phyloP scores from a whole-genome alignment of 2,329 filamentous ascomycete genomes.

The Magnaporthiopsis incrustans region DNA sequence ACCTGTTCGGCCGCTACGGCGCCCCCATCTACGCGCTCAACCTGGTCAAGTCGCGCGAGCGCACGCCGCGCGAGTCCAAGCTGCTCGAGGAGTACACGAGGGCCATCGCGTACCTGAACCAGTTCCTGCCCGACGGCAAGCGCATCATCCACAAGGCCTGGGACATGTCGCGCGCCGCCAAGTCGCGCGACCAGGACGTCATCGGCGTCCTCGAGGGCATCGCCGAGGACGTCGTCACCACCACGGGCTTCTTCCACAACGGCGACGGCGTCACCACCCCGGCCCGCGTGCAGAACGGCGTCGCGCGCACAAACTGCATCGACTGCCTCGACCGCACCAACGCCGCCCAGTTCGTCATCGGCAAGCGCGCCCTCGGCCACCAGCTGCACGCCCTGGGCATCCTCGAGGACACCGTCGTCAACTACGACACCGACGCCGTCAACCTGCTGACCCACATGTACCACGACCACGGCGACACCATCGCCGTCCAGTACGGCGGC shows the following conservation, averaged over 20 bases:
- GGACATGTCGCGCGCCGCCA: constrained; percentile 96
- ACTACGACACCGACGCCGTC: constrained; percentile 92
- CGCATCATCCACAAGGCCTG: constrained; percentile 92
- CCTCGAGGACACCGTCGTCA: constrained; percentile 64
- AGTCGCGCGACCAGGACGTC: constrained; percentile 85
- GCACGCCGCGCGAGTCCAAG: constrained; percentile 85
- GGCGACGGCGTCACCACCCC: constrained; percentile 59
- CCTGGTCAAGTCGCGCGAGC: constrained; percentile 80
- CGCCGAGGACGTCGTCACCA: constrained; percentile 75
- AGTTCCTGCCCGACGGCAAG: constrained; percentile 75
- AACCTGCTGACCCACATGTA: constrained; percentile 98
- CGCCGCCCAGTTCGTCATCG: constrained; percentile 95
- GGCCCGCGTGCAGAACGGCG: constrained; percentile 75
- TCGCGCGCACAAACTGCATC: constrained; percentile 94
- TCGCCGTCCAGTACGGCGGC: constrained; percentile 94
- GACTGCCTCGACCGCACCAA: constrained; percentile 97
- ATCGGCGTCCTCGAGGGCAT: constrained; percentile 87
- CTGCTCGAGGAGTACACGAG: constrained; percentile 79
- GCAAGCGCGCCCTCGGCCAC: constrained; percentile 84
- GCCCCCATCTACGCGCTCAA: constrained; percentile 88
- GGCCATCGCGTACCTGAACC: constrained; percentile 86
- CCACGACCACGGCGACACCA: constrained; percentile 95
- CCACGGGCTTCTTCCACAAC: constrained; percentile 93
- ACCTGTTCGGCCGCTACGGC: constrained; percentile 88
- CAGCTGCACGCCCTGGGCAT: constrained; percentile 90